Evolutionary conservation across 352 stramenopile species (phyloP).

Genomic region (Globisporangium paroecandrum): DNA sequence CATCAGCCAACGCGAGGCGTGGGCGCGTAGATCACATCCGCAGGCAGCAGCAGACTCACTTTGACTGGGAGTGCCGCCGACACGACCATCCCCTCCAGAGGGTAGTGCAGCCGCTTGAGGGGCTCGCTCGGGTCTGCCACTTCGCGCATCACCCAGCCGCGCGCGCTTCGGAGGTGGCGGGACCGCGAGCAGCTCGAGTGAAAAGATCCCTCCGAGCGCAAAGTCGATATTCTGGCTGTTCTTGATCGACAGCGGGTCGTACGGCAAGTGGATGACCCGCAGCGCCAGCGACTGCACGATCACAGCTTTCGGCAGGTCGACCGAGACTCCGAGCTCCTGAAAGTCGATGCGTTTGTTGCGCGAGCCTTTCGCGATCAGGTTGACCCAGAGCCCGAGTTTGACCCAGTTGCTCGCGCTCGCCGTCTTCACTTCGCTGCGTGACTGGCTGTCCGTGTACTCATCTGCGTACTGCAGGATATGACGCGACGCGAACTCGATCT

Average conservation of each 20-base stretch:
- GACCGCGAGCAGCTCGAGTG: conserved; percentile 65
- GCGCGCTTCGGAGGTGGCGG: conserved; percentile 62
- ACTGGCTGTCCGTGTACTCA: conserved; percentile 59
- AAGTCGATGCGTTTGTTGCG: conserved; percentile 82
- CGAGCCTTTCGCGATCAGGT: conserved; percentile 67
- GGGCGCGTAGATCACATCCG: conserved; percentile 46
- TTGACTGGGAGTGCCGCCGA: conserved; percentile 69
- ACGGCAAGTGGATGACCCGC: conserved; percentile 58
- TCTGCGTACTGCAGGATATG: conserved; percentile 74
- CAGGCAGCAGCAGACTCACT: conserved; percentile 44
- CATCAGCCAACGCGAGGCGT: conserved; percentile 66
- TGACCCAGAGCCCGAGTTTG: conserved; percentile 69
- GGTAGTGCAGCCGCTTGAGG: conserved; percentile 67
- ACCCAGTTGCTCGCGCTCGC: conserved; percentile 41
- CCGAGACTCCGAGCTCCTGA: conserved; percentile 45
- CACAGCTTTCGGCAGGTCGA: conserved; percentile 78
- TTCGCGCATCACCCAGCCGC: conserved; percentile 77
- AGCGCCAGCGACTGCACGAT: conserved; percentile 75
- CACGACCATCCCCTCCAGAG: conserved; percentile 67
- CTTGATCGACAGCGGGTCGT: conserved; percentile 39
- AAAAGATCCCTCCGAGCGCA: conserved; percentile 63
- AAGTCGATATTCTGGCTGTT: conserved; percentile 33
- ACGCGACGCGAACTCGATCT: conserved; percentile 59
- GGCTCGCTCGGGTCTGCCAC: conserved; percentile 42
- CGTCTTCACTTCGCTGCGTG: conserved; percentile 65